Evolutionary conservation across 2,329 filamentous ascomycete species (phyloP).

Genomic region (Rhynchosporium agropyri): DNA sequence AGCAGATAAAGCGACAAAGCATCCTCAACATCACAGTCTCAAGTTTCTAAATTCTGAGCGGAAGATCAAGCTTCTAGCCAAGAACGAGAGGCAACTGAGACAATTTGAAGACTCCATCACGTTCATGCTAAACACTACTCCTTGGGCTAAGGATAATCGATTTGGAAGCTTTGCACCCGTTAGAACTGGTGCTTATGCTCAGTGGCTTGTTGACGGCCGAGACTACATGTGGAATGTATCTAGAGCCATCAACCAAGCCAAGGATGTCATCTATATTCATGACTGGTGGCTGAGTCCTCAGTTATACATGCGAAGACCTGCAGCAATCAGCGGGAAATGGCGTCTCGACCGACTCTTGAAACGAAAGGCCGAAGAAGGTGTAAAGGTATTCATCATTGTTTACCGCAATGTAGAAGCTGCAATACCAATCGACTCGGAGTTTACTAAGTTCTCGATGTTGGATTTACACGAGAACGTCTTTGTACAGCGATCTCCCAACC

Average conservation of each 20-base stretch:
- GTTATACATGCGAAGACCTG: constrained; percentile 89
- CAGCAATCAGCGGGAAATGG: constrained; percentile 98
- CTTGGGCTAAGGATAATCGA: constrained; percentile 81
- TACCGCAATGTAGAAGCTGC: constrained; percentile 98
- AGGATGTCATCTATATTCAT: constrained; percentile 97
- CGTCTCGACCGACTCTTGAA: constrained; percentile 90
- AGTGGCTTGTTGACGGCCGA: constrained; percentile 94
- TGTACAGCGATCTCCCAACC: constrained; percentile 93
- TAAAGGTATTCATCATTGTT: constrained; percentile 97
- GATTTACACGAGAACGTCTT: constrained; percentile 97
- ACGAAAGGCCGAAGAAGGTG: constrained; percentile 88
- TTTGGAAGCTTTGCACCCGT: constrained; percentile 95
- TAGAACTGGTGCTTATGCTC: constrained; percentile 81
- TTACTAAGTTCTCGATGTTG: constrained; percentile 93
- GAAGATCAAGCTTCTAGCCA: constrained; percentile 86
- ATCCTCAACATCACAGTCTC: constrained; percentile 75
- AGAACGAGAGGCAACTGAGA: constrained; percentile 83
- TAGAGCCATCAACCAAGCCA: constrained; percentile 92
- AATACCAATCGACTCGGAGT: constrained; percentile 96
- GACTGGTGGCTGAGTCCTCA: constrained; percentile 99
- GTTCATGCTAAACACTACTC: constrained; percentile 80
- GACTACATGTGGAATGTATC: constrained; percentile 99
- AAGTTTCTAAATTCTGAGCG: constrained; percentile 90
- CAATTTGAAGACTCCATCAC: constrained; percentile 94
- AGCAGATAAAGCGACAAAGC: constrained; percentile 43